phyloP scores from a whole-genome alignment of 2,329 filamentous ascomycete genomes.

The Penicillium sclerotiorum region DNA sequence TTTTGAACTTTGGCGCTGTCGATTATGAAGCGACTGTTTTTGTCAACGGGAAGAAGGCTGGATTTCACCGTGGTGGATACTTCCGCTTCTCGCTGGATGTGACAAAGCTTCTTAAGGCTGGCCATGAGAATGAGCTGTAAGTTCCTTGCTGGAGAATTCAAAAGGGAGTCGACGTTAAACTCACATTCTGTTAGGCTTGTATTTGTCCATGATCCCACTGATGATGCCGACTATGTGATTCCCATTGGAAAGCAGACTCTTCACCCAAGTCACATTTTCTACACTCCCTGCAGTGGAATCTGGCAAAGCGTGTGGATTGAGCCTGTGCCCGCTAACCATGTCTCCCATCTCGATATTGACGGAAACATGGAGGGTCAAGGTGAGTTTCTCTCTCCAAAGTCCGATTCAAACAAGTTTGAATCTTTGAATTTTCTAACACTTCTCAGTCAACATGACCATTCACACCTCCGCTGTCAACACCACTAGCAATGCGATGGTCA shows the following conservation, averaged over 20 bases:
- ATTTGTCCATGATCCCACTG: constrained; percentile 69
- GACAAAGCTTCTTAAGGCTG: constrained; percentile 48
- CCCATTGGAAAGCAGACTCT: constrained; percentile 68
- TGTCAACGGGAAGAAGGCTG: constrained; percentile 58
- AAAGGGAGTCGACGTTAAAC: not conserved
- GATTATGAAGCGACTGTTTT: constrained; percentile 59
- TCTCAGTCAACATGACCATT: constrained; percentile 59
- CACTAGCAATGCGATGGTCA: constrained; percentile 41
- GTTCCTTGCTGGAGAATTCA: constrained; percentile 16
- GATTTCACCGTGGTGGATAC: constrained; percentile 63
- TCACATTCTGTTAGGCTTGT: constrained; percentile 52
- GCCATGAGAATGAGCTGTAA: constrained; percentile 59
- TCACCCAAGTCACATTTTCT: constrained; percentile 62
- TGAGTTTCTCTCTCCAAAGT: constrained; percentile 30
- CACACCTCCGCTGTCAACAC: constrained; percentile 47
- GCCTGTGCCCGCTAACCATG: constrained; percentile 59
- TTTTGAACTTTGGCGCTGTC: constrained; percentile 55
- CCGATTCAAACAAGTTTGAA: no score
- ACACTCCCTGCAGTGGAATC: constrained; percentile 72
- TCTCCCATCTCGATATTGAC: constrained; percentile 61
- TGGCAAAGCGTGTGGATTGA: constrained; percentile 76
- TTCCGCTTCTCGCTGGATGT: constrained; percentile 64
- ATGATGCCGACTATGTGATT: constrained; percentile 57
- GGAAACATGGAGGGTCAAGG: constrained; percentile 60
- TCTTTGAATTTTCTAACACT: no score